These are phyloP conservation scores for Pichia sp. DNA, from an alignment of 1,139 yeast species.

Conservation along the genomic window DNA sequence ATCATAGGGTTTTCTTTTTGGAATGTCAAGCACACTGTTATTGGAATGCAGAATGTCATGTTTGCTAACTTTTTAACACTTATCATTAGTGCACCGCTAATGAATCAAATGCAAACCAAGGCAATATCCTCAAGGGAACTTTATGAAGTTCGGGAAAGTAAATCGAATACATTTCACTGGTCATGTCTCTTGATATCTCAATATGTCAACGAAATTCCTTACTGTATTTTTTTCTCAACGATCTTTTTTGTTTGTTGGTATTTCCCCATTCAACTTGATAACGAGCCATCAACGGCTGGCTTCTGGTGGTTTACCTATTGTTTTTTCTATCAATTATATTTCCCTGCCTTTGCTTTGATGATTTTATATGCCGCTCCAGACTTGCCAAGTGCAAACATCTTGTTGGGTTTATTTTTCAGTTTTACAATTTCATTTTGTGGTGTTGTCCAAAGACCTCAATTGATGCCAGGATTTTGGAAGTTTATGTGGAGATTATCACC, in stretches of 20 bases:
- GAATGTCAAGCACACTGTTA: conserved; percentile 34
- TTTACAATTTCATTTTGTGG: conserved; percentile 56
- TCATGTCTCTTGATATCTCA: conserved; percentile 49
- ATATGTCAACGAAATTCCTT: conserved; percentile 50
- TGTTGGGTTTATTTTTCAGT: conserved; percentile 48
- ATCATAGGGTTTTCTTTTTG: conserved; percentile 40
- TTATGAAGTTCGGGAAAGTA: conserved; percentile 58
- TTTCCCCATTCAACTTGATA: conserved; percentile 50
- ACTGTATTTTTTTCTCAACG: conserved; percentile 46
- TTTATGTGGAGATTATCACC: conserved; percentile 72
- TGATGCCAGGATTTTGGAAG: conserved; percentile 62
- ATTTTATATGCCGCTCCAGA: conserved; percentile 54
- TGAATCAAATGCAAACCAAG: conserved; percentile 53
- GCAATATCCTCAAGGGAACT: conserved; percentile 48
- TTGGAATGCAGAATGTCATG: conserved; percentile 52
- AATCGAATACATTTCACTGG: conserved; percentile 64
- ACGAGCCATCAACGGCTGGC: conserved; percentile 45
- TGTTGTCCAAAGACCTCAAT: conserved; percentile 49
- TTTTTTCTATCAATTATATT: conserved; percentile 51
- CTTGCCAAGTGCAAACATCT: conserved; percentile 53
- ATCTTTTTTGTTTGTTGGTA: conserved; percentile 49
- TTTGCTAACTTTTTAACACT: conserved; percentile 48
- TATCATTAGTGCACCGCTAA: conserved; percentile 46
- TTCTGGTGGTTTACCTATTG: conserved; percentile 47
- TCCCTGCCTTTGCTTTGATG: conserved; percentile 47